Evolutionary conservation across 352 stramenopile genomes (phyloP), one percentile per base, ranked within the genome.

Genomic region (Globisporangium solare): DNA sequence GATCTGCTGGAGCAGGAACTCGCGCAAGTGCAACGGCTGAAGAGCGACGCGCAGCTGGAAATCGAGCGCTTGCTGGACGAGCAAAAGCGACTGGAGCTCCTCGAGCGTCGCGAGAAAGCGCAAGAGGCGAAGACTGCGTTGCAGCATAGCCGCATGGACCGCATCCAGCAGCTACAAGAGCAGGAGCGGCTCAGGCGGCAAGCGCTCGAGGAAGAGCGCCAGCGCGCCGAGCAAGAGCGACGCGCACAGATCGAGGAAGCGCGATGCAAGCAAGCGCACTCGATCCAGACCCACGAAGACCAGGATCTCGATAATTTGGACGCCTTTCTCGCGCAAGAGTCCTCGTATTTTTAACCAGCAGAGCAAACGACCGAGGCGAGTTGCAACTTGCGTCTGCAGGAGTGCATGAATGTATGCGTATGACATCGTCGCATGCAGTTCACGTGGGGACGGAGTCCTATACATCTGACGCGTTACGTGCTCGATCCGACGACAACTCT

Each of bases 151-250:
- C 73, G 74, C 42, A 75, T 82, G 17, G 74, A 67, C 15, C 81
- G 81, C 27, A 78, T 92, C 62, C 31, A 86, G 57, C 67, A 83
- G 20, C 64, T 92, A 7, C 81, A 89, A 55, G 71, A 74, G n/a
- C 64, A 84, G 15, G 75, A 83, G 50, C 67, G 71, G n/a, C 58
- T 51, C 51, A 67, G 76, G n/a, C 52, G 64, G 18, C 51, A 53
- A n/a, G 51, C 58, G 8, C 39, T 43, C 1, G 48, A 41, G 12
- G 51, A 51, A 7, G 45, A 43, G 31, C 66, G 62, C 3, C 37
- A 59, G 21, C 47, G 60, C 2, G 58, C 79, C 22, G 73, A 76
- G 46, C 49, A 61, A 37, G 32, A 68, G 31, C 54, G 56, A 13
- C 66, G 72, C 56, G 58, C 32, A 5, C 68, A 56, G 12, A 74